Base-by-base conservation (phyloP, 495 filamentous ascomycete species). In the Pyronema domesticum region DNA sequence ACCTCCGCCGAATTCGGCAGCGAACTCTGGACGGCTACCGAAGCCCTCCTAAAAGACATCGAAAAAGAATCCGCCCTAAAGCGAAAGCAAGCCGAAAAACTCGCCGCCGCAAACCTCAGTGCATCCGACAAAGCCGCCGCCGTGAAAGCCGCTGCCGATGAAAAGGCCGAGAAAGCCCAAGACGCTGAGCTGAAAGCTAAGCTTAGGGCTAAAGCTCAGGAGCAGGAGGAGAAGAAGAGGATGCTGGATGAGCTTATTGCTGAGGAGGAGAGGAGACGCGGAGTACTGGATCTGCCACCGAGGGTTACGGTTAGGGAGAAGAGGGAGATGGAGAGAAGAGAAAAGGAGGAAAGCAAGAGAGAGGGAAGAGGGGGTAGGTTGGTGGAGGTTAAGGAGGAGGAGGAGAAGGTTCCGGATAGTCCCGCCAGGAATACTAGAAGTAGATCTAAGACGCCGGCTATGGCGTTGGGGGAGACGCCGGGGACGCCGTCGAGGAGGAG, bases 11-110 rank as follows among this genome's bases (percentile, higher is more conserved):
- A 74, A 46, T 67, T 81, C 42, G 87, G 85, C 44, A 87, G 86
- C 73, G 74, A 79, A 65, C 71, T 98, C 44, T 96, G 91, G 91
- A 76, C 86, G 67, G 74, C 80, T 44, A 93, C 84, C 64, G 91
- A 94, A 70, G 80, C 78, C 68, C 78, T 88, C 63, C 80, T 96
- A 55, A 81, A 89, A 69, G 74, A 74, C 58, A 73, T 80, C 39
- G 91, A 98, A 71, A 91, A 85, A 70, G 80, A 85, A 62, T 75
- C 79, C 6, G 89, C 87, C 3, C 71, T 79, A 19, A 72, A 69
- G 40, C 72, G 84, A 53, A 80, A 80, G 2, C 58, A 74, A 52
- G 74, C 73, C 58, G 91, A 88, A 72, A 85, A 85, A 72, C 72
- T 61, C 61, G 65, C 52, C 67, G 64, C 65, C 71, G 57, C 64